A percentile compares a stretch with the other conserved stretches of the same genome.
Evolutionary conservation across 2,329 filamentous ascomycete species (phyloP).

Genomic region (Cladophialophora exuberans): DNA sequence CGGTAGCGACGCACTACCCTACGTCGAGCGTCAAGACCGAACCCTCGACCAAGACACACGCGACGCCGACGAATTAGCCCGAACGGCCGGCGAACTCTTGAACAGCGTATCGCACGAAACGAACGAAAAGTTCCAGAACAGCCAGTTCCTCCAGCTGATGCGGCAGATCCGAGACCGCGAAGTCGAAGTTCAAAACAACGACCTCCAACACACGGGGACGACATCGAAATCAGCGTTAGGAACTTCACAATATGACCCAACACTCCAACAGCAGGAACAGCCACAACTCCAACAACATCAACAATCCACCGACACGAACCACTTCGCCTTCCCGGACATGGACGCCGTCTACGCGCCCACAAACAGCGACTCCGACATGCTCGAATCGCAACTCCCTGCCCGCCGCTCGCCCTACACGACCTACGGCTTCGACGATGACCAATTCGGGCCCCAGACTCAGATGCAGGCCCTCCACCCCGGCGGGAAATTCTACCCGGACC

Average conservation of each 20-base stretch:
- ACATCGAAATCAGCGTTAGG: neutral
- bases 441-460: constrained; percentile 23
- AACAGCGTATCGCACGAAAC: constrained; percentile 70
- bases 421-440: constrained; percentile 24
- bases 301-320: constrained; percentile 7
- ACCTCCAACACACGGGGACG: constrained; percentile 56
- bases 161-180: constrained; percentile 72
- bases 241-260: neutral
- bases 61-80: constrained; percentile 70
- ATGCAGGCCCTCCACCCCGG: constrained; percentile 51
- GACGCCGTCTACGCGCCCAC: constrained; percentile 30
- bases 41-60: constrained; percentile 36
- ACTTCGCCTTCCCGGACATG: constrained; percentile 33
- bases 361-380: neutral
- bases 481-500: constrained; percentile 48
- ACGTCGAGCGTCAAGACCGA: constrained; percentile 30
- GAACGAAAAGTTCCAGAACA: constrained; percentile 76
- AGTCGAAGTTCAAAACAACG: constrained; percentile 72
- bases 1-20: constrained; percentile 48
- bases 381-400: neutral
- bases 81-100: constrained; percentile 71
- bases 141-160: constrained; percentile 77
- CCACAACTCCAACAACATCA: too few species aligned
- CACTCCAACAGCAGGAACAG: neutral
- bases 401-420: constrained; percentile 20